These are phyloP conservation scores for Lentinula sp. DNA, from an alignment of 768 basidiomycete species.

Conservation along the genomic window DNA sequence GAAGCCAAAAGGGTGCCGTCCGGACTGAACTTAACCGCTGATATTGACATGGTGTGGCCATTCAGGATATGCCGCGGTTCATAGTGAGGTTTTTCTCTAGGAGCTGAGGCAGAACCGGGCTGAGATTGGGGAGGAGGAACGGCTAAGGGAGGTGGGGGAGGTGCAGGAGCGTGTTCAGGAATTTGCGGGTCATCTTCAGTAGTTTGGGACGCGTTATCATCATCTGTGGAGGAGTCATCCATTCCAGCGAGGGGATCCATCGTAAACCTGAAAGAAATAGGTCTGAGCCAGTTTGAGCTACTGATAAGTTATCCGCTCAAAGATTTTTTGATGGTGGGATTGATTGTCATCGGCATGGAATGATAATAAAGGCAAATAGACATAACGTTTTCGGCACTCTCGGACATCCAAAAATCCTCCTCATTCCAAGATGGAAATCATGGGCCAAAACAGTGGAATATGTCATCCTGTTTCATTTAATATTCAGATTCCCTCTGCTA, in stretches of 20 bases:
- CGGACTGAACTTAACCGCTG: constrained; percentile 87
- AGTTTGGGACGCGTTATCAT: constrained; percentile 72
- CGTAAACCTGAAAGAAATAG: not conserved
- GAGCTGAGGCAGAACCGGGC: constrained; percentile 4
- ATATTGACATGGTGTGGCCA: constrained; percentile 81
- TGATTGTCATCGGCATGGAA: not conserved
- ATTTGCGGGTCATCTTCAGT: constrained; percentile 83
- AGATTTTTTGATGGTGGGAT: not conserved
- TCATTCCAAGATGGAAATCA: not conserved
- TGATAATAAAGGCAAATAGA: not conserved
- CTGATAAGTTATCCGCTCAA: not conserved
- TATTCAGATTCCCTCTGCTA: too few species aligned
- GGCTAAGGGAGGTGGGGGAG: constrained; percentile 27
- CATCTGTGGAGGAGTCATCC: constrained; percentile 49
- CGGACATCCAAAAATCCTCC: too few species aligned
- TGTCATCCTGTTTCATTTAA: not conserved
- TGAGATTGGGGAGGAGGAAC: constrained; percentile 25
- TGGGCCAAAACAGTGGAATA: not conserved
- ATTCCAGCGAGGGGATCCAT: constrained; percentile 41
- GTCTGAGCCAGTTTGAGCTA: not conserved
- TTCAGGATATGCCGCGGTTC: constrained; percentile 57
- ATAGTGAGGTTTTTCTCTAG: constrained; percentile 58
- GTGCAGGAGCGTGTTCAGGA: constrained; percentile 46
- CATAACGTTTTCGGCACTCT: not conserved
- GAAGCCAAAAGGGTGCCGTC: constrained; percentile 83